Percentiles rank a stretch among this genome's conserved stretches.
Evolutionary conservation across 805 yeast species (phyloP).

Genomic region (Tetrapisispora namnaoensis): DNA sequence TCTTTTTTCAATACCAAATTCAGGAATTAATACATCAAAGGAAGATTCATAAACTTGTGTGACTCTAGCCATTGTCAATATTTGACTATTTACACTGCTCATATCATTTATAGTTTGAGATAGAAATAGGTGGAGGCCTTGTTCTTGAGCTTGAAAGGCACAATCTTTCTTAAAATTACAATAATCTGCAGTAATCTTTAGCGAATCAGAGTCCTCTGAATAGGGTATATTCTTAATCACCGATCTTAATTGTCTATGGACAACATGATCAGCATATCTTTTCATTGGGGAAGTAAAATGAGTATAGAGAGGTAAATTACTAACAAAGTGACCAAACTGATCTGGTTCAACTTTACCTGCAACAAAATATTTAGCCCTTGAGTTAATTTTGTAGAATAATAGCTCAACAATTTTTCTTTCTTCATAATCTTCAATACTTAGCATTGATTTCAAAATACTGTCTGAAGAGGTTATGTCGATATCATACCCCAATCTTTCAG

Average conservation of each 20-base stretch:
- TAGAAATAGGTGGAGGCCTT: conserved; percentile 76
- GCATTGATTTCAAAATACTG: conserved; percentile 60
- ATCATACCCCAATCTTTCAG: conserved; percentile 52
- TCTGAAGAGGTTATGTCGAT: conserved; percentile 70
- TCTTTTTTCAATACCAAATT: conserved; percentile 88
- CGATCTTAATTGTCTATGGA: conserved; percentile 80
- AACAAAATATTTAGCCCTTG: conserved; percentile 76
- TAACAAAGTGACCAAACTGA: conserved; percentile 66
- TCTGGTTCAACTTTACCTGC: conserved; percentile 83
- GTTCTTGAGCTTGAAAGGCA: conserved; percentile 87
- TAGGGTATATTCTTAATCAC: conserved; percentile 40
- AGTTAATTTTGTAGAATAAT: conserved; percentile 68
- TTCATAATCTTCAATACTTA: conserved; percentile 49
- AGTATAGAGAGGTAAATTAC: conserved; percentile 77
- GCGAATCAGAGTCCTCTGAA: conserved; percentile 50
- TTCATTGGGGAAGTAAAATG: conserved; percentile 90
- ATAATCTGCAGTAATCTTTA: conserved; percentile 79
- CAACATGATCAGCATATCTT: conserved; percentile 86
- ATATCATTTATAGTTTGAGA: conserved; percentile 77
- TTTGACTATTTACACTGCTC: conserved; percentile 64
- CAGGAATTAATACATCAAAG: conserved; percentile 86
- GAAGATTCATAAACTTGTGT: conserved; percentile 92
- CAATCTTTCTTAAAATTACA: conserved; percentile 95
- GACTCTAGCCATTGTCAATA: conserved; percentile 77
- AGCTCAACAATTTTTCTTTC: conserved; percentile 70